Evolutionary conservation across 208 protist genomes (phyloP), one percentile per base, ranked within the genome.

Genomic region (Crithidia expoeki): DNA sequence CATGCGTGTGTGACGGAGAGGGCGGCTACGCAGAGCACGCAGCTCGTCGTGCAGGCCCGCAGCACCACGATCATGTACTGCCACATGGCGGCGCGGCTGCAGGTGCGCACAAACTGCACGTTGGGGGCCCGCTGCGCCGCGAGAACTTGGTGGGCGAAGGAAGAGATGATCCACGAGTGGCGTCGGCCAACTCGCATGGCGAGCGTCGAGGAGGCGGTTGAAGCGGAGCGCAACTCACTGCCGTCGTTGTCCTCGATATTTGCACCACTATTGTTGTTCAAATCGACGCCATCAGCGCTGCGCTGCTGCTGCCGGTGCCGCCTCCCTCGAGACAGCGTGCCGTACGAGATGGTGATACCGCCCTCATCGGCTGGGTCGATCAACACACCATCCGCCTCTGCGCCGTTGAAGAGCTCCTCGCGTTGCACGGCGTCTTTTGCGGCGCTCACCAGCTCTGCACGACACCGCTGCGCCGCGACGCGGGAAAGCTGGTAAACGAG

Each of bases 401-500:
- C 49, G 36, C 50, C 53, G 25, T 67, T 73, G 16, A 67, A 57
- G 33, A 68, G 62, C 42, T 64, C 65, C 30, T 60, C 51, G 17
- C 57, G 62, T 60, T 74, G 57, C 53, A 68, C 51, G 7, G 75
- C 32, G 17, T 71, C 38, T 25, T 62, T 78, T 11, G 82, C 71
- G 4, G 59, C 51, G 47, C 56, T 66, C 14, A 88, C 63, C 55
- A 88, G 57, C 28, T 71, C 69, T 10, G 68, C 72, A 2, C 76
- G 72, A 23, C 65, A 68, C 28, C 50, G 72, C 55, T 47, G 53
- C 14, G 79, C 74, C 6, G 74, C 47, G 1, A 79, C 12, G 11
- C 79, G 79, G 28, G 69, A 46, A 9, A 76, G 50, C 19, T 68
- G 63, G 34, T 82, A 84, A 38, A 88, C 40, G 17, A 84, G 2